Percentiles rank a stretch among this genome's conserved stretches.
phyloP scores from a whole-genome alignment of 139 green algal genomes.

The Mesostigma viride region DNA sequence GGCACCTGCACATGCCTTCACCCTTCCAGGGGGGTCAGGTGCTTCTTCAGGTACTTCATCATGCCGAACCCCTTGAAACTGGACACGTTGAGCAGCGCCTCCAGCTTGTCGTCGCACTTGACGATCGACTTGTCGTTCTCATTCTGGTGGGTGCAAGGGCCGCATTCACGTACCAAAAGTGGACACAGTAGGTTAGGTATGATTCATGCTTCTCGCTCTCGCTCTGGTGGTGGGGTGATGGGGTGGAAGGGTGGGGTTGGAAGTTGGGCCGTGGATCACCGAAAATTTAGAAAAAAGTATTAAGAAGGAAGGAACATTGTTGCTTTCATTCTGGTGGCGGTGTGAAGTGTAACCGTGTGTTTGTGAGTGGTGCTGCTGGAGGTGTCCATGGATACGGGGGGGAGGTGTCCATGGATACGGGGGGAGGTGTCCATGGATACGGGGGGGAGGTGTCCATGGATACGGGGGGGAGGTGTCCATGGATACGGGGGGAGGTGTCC shows the following conservation, averaged over 20 bases:
- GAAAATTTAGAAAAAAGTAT: neutral
- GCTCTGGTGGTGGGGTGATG: too few species aligned
- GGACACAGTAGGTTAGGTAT: neutral
- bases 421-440: too few species aligned
- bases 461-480: too few species aligned
- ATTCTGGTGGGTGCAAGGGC: slow-evolving; percentile 21
- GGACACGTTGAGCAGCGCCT: slow-evolving; percentile 23
- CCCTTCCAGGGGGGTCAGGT: too few species aligned
- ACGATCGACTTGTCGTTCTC: slow-evolving; percentile 22
- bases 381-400: too few species aligned
- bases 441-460: too few species aligned
- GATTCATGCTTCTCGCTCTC: neutral
- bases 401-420: too few species aligned
- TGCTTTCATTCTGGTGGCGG: neutral
- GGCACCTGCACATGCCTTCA: too few species aligned
- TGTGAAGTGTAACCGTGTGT: too few species aligned
- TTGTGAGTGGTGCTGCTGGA: too few species aligned
- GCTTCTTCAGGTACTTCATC: too few species aligned
- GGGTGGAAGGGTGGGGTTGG: neutral
- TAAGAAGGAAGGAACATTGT: neutral
- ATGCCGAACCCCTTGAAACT: slow-evolving; percentile 31
- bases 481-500: too few species aligned
- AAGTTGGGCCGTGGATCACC: neutral
- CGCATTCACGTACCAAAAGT: neutral
- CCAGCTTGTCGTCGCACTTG: slow-evolving; percentile 23